phyloP scores from a whole-genome alignment of 805 yeast genomes.

The Wickerhamomyces canadensis region DNA sequence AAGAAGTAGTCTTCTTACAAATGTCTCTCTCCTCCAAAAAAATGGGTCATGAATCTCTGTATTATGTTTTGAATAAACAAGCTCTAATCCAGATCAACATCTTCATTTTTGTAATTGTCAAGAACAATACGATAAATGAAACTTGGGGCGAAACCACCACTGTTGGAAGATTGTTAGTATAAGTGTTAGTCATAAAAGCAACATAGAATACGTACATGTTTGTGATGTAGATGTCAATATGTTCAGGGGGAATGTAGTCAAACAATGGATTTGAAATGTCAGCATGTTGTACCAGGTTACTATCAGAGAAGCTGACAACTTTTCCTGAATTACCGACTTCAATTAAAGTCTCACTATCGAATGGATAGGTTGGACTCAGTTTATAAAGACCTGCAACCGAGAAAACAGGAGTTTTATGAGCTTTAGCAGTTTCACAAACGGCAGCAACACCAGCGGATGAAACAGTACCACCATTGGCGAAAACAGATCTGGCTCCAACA shows the following conservation, averaged over 20 bases:
- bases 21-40: no score
- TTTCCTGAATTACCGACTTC: conserved; percentile 95
- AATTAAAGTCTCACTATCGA: conserved; percentile 71
- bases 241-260: conserved; percentile 91
- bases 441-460: conserved; percentile 87
- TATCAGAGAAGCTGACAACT: conserved; percentile 72
- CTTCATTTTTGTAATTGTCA: conserved; percentile 88
- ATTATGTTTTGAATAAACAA: neutral
- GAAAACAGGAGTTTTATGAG: conserved; percentile 92
- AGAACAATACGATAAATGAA: conserved; percentile 92
- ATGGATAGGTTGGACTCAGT: conserved; percentile 84
- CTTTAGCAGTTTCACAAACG: conserved; percentile 94
- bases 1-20: neutral
- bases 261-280: conserved; percentile 83
- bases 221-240: conserved; percentile 89
- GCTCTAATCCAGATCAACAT: conserved; percentile 51
- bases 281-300: conserved; percentile 61
- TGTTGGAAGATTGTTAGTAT: conserved; percentile 16
- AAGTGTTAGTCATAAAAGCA: no score
- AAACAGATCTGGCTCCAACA: conserved; percentile 86
- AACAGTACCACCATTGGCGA: conserved; percentile 94
- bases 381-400: conserved; percentile 93
- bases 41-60: neutral
- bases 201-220: conserved; percentile 45
- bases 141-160: conserved; percentile 93